Evolutionary conservation across 352 stramenopile genomes (phyloP).

Genomic region (Pythium dissimile): DNA sequence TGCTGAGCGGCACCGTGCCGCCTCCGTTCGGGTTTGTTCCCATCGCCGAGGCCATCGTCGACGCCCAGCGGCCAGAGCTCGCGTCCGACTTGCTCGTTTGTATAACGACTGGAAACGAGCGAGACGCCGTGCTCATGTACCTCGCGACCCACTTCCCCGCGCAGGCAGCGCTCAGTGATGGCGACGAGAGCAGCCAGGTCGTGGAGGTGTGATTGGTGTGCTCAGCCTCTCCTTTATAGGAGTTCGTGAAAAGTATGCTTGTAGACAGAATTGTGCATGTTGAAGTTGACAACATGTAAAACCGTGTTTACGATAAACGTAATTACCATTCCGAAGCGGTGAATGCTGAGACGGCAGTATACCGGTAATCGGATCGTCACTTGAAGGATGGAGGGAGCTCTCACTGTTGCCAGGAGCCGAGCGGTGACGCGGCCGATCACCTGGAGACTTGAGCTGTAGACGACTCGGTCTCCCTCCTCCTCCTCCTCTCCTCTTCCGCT

Average conservation of each 20-base stretch:
- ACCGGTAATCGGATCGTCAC: neutral
- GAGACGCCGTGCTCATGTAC: conserved; percentile 27
- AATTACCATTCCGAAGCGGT: conserved; percentile 11
- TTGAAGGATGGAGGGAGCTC: neutral
- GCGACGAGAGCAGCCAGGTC: too few relatives aligned
- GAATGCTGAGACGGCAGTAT: conserved; percentile 1
- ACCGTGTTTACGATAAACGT: conserved; percentile 1
- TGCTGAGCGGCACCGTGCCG: conserved; percentile 29
- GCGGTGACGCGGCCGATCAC: neutral
- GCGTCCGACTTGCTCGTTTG: conserved; percentile 28
- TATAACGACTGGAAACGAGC: conserved; percentile 32
- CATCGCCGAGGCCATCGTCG: conserved; percentile 46
- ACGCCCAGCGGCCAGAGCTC: conserved; percentile 39
- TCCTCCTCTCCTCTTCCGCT: neutral
- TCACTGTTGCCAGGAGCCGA: conserved; percentile 4
- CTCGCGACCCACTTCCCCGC: conserved; percentile 22
- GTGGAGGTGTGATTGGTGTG: too few relatives aligned
- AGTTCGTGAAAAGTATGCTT: too few relatives aligned
- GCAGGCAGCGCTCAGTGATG: neutral
- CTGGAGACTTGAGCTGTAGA: conserved; percentile 2
- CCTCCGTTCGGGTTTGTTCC: conserved; percentile 42
- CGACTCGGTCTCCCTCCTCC: conserved; percentile 1
- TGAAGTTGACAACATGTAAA: conserved; percentile 19
- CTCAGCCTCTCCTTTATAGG: too few relatives aligned
- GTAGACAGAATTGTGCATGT: neutral